Conservation (phyloP, 768 basidiomycete genomes). For the Pleurotus salmoneostramineus region DNA sequence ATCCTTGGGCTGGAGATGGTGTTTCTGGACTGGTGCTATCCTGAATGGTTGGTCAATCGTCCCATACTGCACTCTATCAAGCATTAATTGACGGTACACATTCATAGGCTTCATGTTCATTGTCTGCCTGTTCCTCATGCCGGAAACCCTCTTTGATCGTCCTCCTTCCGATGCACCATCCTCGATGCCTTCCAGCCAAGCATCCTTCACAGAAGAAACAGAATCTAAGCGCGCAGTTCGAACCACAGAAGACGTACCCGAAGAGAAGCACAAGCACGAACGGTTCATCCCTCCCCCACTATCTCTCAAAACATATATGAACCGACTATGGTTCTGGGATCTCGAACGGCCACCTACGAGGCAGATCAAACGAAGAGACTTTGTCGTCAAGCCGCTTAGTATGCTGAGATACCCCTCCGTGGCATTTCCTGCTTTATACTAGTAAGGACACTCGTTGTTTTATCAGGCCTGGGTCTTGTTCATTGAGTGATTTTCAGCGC, state of each 20-base stretch:
- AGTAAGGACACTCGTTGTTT: constrained; percentile 17
- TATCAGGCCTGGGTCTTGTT: no score
- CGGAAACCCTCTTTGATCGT: constrained; percentile 37
- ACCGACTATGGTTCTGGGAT: constrained; percentile 27
- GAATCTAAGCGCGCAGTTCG: constrained; percentile 10
- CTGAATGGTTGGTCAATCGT: constrained; percentile 22
- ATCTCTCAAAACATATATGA: constrained; percentile 18
- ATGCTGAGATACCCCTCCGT: constrained; percentile 40
- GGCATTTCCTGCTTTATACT: constrained; percentile 30
- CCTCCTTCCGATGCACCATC: constrained; percentile 5
- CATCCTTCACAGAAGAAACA: neutral
- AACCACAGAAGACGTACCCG: constrained; percentile 6
- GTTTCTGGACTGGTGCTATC: constrained; percentile 40
- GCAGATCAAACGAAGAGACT: constrained; percentile 21
- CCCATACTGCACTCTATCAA: neutral
- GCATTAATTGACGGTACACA: neutral
- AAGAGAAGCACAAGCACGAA: constrained; percentile 9
- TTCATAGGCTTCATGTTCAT: constrained; percentile 22
- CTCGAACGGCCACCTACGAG: constrained; percentile 23
- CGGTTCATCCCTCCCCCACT: constrained; percentile 23
- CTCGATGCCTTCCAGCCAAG: neutral
- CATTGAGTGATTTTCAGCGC: constrained; percentile 16
- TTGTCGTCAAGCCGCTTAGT: constrained; percentile 28
- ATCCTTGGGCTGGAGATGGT: constrained; percentile 37
- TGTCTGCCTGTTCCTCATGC: constrained; percentile 33